Percentiles rank a stretch among this genome's conserved stretches.
Conservation (phyloP, 2,329 filamentous ascomycete genomes). For the Neopestalotiopsis rosae region DNA sequence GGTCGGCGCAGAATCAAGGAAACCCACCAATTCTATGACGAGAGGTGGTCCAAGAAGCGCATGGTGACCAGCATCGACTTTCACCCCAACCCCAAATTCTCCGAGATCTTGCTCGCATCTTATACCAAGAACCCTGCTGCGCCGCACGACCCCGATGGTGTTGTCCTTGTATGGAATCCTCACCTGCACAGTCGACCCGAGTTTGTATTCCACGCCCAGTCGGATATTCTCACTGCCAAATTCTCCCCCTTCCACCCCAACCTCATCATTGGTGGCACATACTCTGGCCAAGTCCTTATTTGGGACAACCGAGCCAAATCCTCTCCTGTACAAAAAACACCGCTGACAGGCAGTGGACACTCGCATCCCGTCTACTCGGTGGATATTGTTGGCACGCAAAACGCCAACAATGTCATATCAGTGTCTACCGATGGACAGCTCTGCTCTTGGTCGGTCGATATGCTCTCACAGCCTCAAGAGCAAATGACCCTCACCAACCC, state of each 20-base stretch:
- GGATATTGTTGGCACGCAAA: conserved; percentile 95
- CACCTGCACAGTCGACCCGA: conserved; percentile 94
- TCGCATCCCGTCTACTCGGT: conserved; percentile 96
- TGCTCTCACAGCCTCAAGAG: conserved; percentile 96
- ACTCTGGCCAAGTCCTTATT: conserved; percentile 93
- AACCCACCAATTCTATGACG: conserved; percentile 90
- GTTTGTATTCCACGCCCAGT: conserved; percentile 95
- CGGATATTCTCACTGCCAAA: conserved; percentile 91
- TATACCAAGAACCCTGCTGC: conserved; percentile 98
- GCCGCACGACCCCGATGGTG: conserved; percentile 89
- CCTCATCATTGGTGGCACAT: conserved; percentile 92
- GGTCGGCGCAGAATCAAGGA: conserved; percentile 82
- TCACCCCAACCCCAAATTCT: conserved; percentile 93
- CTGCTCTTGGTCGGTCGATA: conserved; percentile 97
- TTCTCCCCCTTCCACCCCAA: conserved; percentile 99
- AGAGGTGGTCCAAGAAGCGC: conserved; percentile 94
- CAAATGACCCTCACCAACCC: conserved; percentile 87
- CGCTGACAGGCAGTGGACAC: conserved; percentile 91
- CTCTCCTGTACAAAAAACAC: conserved; percentile 92
- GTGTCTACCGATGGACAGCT: conserved; percentile 96
- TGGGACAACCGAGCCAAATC: conserved; percentile 96
- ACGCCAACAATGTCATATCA: conserved; percentile 98
- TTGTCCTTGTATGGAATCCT: conserved; percentile 96
- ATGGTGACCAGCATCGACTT: conserved; percentile 97
- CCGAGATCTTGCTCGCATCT: conserved; percentile 88